phyloP scores from a whole-genome alignment of 352 stramenopile genomes.

The Phytopythium montanum region DNA sequence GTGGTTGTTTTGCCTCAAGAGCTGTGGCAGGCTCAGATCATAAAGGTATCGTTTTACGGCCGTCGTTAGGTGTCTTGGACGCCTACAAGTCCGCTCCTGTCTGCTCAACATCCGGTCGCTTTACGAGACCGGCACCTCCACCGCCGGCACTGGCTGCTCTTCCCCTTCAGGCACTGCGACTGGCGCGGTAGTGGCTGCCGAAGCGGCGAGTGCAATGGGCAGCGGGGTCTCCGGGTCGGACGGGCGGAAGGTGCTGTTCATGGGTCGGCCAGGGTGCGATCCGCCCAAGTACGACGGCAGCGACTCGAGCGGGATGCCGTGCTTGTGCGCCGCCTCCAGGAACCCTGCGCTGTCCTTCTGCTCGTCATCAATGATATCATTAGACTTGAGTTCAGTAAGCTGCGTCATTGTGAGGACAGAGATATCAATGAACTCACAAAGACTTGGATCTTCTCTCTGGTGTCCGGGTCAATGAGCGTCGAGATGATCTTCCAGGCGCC shows the following conservation, averaged over 20 bases:
- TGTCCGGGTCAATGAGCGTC: constrained; percentile 63
- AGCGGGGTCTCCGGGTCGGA: constrained; percentile 53
- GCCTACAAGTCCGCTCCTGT: not conserved
- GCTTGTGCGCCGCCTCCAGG: constrained; percentile 46
- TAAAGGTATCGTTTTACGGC: not conserved
- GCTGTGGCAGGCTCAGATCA: not conserved
- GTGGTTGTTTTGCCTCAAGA: not conserved
- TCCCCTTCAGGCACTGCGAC: not conserved
- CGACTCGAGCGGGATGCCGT: constrained; percentile 56
- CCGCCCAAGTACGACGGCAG: constrained; percentile 62
- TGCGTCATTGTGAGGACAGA: no score
- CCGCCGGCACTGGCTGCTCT: not conserved
- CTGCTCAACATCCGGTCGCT: not conserved
- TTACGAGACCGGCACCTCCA: not conserved
- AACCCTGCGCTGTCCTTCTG: constrained; percentile 62
- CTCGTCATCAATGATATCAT: constrained; percentile 1
- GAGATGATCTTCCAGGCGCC: constrained; percentile 81
- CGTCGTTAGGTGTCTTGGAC: not conserved
- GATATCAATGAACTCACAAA: constrained; percentile 34
- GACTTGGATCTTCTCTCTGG: constrained; percentile 83
- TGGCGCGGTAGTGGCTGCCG: not conserved
- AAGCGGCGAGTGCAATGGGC: constrained; percentile 24
- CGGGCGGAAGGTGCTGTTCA: constrained; percentile 69
- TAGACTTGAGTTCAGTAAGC: no score
- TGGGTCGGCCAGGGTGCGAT: constrained; percentile 39